Base-by-base conservation (phyloP, 2,329 filamentous ascomycete genomes). In the Podosphaera fusca region DNA sequence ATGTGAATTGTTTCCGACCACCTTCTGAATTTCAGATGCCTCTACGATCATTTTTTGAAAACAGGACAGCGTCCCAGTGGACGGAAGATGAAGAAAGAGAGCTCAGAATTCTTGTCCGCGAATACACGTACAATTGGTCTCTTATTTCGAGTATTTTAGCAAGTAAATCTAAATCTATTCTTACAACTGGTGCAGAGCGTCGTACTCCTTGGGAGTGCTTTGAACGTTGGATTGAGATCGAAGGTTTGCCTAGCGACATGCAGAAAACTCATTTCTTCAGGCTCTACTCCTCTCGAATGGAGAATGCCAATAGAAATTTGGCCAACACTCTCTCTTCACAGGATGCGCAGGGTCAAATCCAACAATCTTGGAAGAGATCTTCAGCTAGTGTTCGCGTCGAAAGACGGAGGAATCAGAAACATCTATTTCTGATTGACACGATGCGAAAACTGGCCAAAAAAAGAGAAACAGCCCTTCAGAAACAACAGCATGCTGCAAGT, bases 121-220 rank as follows among this genome's bases (percentile, higher is more conserved):
- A 96, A 61, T 94, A 92, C 66, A 87, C 87, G 0, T 96, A 95
- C 72, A 98, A 98, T 64, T 98, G 92, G 92, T 94, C 88, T 2
- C 74, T 98, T 4, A 95, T 96, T 56, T 86, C 89, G 1, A 85
- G 80, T 63, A 82, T 90, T 59, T 73, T 96, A 56, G 77, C 80
- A 1, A 77, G 84, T 14, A 80, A 80, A 56, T 94, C 87, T 0
- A 68, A 81, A 14, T 94, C 87, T 0, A 68, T 81, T 12, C 94
- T 87, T 65, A 77, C 81, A n/a, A 90, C 89, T 29, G 87, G 87
- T 1, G 81, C 87, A 9, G 90, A 96, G 67, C 79, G 92, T 60
- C 80, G 92, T 53, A 96, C 90, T 2, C 88, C 90, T 0, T 98
- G 92, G 92, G 92, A 98, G 71, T 98, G 92, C 67, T 98, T 98